Evolutionary conservation across 768 basidiomycete genomes (phyloP), one percentile per base, ranked within the genome.

Genomic region (Boletus sensibilis): DNA sequence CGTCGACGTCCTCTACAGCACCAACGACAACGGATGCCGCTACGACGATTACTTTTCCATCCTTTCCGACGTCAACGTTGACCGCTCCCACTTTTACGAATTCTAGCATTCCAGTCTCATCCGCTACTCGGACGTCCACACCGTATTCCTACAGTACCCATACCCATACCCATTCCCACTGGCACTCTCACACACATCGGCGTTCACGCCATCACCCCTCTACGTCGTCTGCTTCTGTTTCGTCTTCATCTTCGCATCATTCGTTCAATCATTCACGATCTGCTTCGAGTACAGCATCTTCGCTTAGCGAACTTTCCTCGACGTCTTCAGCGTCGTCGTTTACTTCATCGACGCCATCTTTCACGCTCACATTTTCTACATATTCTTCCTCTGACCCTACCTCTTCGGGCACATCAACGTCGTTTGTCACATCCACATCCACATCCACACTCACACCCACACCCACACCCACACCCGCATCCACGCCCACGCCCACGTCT

Each of bases 31-130:
- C 38, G 27, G 43, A 43, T 10, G 14, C 51, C 31, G 47, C 47
- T 20, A 57, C 52, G 13, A 64, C 55, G 9, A 54, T 34, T 42
- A 54, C 59, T 3, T 49, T 42, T 35, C 55, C 67, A 31, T 49
- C 46, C 8, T 35, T 48, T 39, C 33, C 54, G n/a, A 50, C 50
- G 10, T 40, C 58, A 2, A 49, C 52, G 13, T 40, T 25, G 14
- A 38, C 31, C 14, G 29, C 39, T 8, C 52, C 58, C 12, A 25
- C 50, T 35, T 29, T 12, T 25, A 13, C 8, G 41, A 59, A 45
- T 20, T 57, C 50, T 14, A 43, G 58, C 5, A 48, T 40, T 6
- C 40, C 40, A 39, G 25, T 9, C 20, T 33, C 46, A 4, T 34
- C 50, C 25, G 2, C 23, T 21, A 2, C 31, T 33, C 16, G 44